A percentile compares a stretch with the other conserved stretches of the same genome.
These are phyloP conservation scores for Lophium mytilinum DNA, from an alignment of 495 filamentous ascomycete species.

Conservation along the genomic window DNA sequence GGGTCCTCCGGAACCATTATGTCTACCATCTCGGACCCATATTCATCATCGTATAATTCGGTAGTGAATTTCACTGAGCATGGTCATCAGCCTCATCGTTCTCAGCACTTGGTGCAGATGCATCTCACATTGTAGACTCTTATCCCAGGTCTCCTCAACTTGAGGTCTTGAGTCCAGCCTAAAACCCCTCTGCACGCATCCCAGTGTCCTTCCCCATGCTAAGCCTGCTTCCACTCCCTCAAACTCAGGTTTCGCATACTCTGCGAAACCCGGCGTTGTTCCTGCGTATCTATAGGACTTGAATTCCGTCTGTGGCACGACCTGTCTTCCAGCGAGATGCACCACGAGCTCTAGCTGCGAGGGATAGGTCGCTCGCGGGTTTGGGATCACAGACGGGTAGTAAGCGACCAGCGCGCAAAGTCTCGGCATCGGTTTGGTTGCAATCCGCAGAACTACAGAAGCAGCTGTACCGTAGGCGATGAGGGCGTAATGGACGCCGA, in stretches of 20 bases:
- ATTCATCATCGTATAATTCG: no score
- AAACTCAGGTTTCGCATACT: conserved; percentile 44
- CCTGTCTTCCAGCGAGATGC: conserved; percentile 43
- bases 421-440: conserved; percentile 42
- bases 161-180: conserved; percentile 15
- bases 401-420: conserved; percentile 50
- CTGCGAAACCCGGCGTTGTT: conserved; percentile 47
- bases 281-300: conserved; percentile 17
- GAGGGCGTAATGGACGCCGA: conserved; percentile 30
- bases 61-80: no score
- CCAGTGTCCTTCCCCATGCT: conserved; percentile 50
- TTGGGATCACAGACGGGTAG: conserved; percentile 50
- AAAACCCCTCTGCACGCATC: conserved; percentile 27
- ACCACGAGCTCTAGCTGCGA: conserved; percentile 42
- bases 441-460: conserved; percentile 47
- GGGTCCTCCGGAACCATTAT: conserved; percentile 4
- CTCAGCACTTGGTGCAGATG: neutral
- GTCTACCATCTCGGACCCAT: no score
- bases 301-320: conserved; percentile 25
- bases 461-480: conserved; percentile 48
- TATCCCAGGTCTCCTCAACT: no score
- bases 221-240: conserved; percentile 45
- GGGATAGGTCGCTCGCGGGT: conserved; percentile 42
- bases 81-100: neutral
- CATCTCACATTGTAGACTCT: no score